Conservation (phyloP, 129 eudicot genomes). For the Centella asiatica region DNA sequence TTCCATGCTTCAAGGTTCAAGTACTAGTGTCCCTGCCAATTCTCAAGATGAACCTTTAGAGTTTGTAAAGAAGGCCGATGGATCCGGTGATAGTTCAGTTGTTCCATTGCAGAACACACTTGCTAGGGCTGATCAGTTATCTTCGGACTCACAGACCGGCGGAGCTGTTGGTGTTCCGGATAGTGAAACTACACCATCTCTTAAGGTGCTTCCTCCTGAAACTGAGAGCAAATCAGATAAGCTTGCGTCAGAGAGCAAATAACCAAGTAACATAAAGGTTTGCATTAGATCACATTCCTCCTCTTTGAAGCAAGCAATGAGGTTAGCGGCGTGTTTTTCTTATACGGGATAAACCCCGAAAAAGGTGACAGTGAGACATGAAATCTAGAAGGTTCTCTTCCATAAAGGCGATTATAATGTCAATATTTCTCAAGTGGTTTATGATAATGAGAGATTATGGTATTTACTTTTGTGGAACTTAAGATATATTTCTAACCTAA, state of each 20-base stretch:
- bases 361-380: too few species aligned
- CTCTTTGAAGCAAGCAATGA: neutral
- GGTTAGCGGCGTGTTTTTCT: too few species aligned
- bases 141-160: neutral
- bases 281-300: neutral
- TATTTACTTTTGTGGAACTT: too few species aligned
- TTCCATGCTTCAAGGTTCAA: neutral
- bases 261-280: neutral
- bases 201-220: neutral
- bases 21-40: neutral
- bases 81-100: neutral
- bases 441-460: too few species aligned
- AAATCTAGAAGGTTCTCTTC: too few species aligned
- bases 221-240: slow-evolving; percentile 9
- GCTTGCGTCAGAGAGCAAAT: slow-evolving; percentile 1
- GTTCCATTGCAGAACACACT: neutral
- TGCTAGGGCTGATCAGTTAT: neutral
- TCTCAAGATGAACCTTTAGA: neutral
- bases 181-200: slow-evolving; percentile 8
- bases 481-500: too few species aligned
- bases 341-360: too few species aligned
- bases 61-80: neutral
- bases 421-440: too few species aligned
- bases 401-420: too few species aligned
- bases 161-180: slow-evolving; percentile 6